phyloP scores from a whole-genome alignment of 768 basidiomycete species.

The Lentinula edodes region DNA sequence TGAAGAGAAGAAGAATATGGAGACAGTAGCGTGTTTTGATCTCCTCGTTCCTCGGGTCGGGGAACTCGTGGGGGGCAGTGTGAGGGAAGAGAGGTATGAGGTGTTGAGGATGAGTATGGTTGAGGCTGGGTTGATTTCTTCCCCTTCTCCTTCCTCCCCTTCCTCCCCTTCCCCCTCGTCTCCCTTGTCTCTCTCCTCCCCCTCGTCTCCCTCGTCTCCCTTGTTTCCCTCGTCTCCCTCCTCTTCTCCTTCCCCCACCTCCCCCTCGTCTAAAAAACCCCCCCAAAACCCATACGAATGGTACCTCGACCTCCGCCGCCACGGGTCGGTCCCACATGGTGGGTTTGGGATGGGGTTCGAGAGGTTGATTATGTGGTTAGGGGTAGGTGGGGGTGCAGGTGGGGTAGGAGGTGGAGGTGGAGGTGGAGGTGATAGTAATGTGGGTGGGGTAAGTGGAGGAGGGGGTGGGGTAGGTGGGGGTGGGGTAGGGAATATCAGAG shows the following conservation, averaged over 20 bases:
- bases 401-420: not conserved
- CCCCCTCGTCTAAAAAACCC: no score
- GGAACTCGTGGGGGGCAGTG: conserved; percentile 88
- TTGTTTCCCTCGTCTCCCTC: conserved; percentile 18
- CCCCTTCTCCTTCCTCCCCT: no score
- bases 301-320: conserved; percentile 83
- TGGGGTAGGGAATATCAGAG: conserved; percentile 65
- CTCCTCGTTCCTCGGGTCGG: conserved; percentile 84
- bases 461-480: conserved; percentile 19
- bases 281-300: conserved; percentile 35
- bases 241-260: not conserved
- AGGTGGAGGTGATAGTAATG: no score
- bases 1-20: no score
- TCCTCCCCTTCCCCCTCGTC: not conserved
- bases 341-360: conserved; percentile 98
- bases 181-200: no score
- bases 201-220: conserved; percentile 35
- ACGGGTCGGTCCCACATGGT: conserved; percentile 86
- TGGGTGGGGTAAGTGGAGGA: no score
- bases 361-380: conserved; percentile 79
- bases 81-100: conserved; percentile 72
- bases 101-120: conserved; percentile 48
- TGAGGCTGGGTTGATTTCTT: conserved; percentile 20
- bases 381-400: not conserved
- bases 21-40: conserved; percentile 92